Conservation (phyloP, 257 asterid genomes). For the Solanum clarkiae region DNA sequence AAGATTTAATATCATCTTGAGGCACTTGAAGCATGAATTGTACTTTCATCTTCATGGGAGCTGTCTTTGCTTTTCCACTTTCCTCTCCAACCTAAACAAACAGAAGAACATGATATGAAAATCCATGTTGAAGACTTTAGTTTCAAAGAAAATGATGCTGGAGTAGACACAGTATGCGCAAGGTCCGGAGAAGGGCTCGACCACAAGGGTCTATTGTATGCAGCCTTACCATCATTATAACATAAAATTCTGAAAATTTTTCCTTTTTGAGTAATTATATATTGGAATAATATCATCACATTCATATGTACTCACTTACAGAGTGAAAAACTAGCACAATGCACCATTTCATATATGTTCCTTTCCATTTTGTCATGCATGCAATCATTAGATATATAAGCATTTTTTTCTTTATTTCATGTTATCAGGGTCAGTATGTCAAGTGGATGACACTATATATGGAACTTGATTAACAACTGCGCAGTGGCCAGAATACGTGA, state of each 20-base stretch:
- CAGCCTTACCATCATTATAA: background rate
- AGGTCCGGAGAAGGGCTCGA: no score
- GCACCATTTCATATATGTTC: background rate
- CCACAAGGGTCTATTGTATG: no score
- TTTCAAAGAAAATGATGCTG: background rate
- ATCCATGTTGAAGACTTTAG: background rate
- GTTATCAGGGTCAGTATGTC: background rate
- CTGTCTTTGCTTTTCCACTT: constrained; percentile 61
- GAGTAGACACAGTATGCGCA: background rate
- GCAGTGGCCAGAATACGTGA: background rate
- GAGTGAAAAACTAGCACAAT: background rate
- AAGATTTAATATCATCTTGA: constrained; percentile 61
- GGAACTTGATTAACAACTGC: background rate
- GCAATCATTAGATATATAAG: background rate
- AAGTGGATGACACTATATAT: background rate
- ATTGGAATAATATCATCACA: background rate
- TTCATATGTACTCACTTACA: background rate
- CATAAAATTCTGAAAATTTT: background rate
- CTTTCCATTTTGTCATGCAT: background rate
- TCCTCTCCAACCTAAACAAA: constrained; percentile 70
- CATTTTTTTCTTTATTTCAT: background rate
- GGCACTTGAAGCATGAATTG: constrained; percentile 97
- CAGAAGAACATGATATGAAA: background rate
- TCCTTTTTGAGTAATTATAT: background rate
- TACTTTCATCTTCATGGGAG: constrained; percentile 90